A percentile compares a stretch with the other conserved stretches of the same genome.
These are phyloP conservation scores for Tylopilus rubrobrunneus DNA, from an alignment of 768 basidiomycete genomes.

Conservation along the genomic window DNA sequence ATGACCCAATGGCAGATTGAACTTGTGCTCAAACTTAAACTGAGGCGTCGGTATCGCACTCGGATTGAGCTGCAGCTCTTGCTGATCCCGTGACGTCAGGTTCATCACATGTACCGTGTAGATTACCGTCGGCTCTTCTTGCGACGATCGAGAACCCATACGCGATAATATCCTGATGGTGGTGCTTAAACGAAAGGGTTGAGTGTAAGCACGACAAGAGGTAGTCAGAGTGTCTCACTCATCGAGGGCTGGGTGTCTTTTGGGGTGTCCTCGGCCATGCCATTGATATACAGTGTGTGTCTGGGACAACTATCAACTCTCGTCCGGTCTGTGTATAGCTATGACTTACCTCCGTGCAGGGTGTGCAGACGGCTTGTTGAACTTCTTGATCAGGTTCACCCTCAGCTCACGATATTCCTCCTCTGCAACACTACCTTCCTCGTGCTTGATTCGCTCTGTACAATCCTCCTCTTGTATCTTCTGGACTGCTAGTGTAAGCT, in stretches of 20 bases:
- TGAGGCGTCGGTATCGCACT: conserved; percentile 20
- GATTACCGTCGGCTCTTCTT: conserved; percentile 12
- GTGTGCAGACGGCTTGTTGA: conserved; percentile 15
- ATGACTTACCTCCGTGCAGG: not conserved
- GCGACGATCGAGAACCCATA: conserved; percentile 7
- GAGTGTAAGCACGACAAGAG: not conserved
- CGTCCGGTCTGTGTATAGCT: not conserved
- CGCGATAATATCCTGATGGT: not conserved
- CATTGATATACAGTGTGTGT: conserved; percentile 9
- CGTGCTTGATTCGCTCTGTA: not conserved
- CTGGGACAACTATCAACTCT: conserved; percentile 1
- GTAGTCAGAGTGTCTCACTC: not conserved
- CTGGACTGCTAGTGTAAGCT: conserved; percentile 5
- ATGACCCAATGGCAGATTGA: conserved; percentile 18
- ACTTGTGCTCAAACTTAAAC: conserved; percentile 14
- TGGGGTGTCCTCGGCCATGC: not conserved
- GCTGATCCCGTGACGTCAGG: conserved; percentile 26
- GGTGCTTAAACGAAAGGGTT: not conserved
- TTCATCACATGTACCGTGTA: conserved; percentile 27
- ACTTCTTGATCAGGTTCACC: conserved; percentile 11
- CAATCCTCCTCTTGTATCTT: conserved; percentile 6
- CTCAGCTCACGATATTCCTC: conserved; percentile 13
- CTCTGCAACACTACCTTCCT: not conserved
- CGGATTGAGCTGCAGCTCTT: conserved; percentile 24
- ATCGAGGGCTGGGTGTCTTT: not conserved